Evolutionary conservation across 176 grass and related monocot genomes (phyloP).

Genomic region (Chloris gayana): DNA sequence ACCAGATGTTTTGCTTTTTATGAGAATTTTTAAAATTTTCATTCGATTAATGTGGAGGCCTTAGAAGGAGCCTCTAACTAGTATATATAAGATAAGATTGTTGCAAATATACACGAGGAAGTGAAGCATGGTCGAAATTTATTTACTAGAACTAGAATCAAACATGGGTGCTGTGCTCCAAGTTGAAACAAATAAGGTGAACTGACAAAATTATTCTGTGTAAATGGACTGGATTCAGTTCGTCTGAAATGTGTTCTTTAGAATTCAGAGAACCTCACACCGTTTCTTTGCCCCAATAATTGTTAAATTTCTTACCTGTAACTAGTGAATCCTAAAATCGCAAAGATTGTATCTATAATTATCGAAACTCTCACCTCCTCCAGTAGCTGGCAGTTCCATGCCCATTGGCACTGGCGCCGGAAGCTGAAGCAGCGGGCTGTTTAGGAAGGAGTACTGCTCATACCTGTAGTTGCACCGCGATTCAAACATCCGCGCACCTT

Average conservation of each 20-base stretch:
- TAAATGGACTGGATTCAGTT: not conserved
- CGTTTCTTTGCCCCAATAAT: not conserved
- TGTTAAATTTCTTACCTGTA: not conserved
- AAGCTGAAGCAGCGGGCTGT: constrained; percentile 27
- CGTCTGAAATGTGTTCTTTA: not conserved
- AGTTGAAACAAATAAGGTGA: not conserved
- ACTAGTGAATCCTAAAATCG: no score
- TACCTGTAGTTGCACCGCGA: constrained; percentile 41
- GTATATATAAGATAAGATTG: not conserved
- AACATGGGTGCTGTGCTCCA: not conserved
- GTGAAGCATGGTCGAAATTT: not conserved
- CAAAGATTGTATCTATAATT: not conserved
- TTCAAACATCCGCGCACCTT: not conserved
- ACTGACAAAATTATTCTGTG: no score
- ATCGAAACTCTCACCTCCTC: not conserved
- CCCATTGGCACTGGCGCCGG: not conserved
- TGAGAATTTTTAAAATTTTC: no score
- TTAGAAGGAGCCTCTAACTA: no score
- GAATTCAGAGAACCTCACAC: not conserved
- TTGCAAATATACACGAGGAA: not conserved
- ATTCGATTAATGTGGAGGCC: no score
- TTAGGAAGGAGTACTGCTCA: constrained; percentile 12
- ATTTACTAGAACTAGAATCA: not conserved
- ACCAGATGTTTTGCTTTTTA: no score
- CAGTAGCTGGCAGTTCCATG: not conserved